Evolutionary conservation across 2,329 filamentous ascomycete genomes (phyloP), one percentile per base, ranked within the genome.

Genomic region (Bipolaris sorokiniana): DNA sequence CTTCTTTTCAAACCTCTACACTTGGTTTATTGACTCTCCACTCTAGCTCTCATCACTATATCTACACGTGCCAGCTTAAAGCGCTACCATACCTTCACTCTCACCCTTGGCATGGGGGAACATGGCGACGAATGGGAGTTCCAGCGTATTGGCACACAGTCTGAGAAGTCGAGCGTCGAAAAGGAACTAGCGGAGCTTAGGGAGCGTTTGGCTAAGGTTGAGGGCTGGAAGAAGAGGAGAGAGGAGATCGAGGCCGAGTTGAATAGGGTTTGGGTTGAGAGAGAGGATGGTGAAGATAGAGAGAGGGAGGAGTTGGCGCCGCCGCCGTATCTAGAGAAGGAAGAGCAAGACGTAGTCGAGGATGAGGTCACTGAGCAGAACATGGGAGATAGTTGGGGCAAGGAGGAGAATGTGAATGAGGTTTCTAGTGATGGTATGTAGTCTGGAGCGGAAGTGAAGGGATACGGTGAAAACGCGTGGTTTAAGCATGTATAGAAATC

Each of bases 41-140:
- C 0, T 18, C n/a, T 3, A 91, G 89, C 95, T 1, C 81, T 99
- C 3, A 95, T 99, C 67, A 99, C 95, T 0, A 94, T 99, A 58
- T 97, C 92, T 1, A 99, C 95, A 0, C 89, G 95, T 41, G 94
- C 91, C 13, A 96, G 92, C 20, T 84, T 99, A 56, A 97, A 97
- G 78, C 93, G 94, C 71, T 98, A 98, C 72, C 95, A 99, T 79
- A 93, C 88, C 0, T 97, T 88, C 78, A 96, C 96, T 67, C 86
- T 99, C 9, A 89, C 88, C 3, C 86, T 99, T 4, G 93, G 93
- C 26, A 80, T 90, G 57, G 94, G 93, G 49, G 87, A 90, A 15
- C 84, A 87, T 48, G 91, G 90, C n/a, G 89, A 91, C 52, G 90
- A 90, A 69, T 98, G 95, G 92, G 89, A 94, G 64, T 90, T 97